Percentiles rank a stretch among this genome's conserved stretches.
Evolutionary conservation across 1,139 yeast species (phyloP).

Genomic region (Hansenula lynferdii): DNA sequence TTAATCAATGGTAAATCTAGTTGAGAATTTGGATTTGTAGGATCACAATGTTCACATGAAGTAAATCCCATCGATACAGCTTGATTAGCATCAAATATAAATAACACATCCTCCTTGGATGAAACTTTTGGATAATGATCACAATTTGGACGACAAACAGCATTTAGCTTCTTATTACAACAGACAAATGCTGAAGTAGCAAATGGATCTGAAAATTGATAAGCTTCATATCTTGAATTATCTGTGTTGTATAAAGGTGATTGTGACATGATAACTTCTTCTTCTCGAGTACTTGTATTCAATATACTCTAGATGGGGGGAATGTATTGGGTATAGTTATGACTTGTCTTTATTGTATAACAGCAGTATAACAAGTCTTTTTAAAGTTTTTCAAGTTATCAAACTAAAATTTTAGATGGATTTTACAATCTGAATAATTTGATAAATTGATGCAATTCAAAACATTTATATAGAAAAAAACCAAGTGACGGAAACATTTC

Average conservation of each 20-base stretch:
- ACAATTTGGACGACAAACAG: slow-evolving; percentile 67
- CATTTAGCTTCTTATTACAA: slow-evolving; percentile 37
- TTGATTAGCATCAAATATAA: slow-evolving; percentile 36
- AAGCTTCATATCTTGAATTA: slow-evolving; percentile 56
- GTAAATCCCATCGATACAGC: slow-evolving; percentile 42
- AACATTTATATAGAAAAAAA: not conserved
- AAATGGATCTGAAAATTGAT: slow-evolving; percentile 63
- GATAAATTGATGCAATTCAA: slow-evolving; percentile 1
- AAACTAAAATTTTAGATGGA: no score
- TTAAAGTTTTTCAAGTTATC: no score
- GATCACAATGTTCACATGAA: slow-evolving; percentile 54
- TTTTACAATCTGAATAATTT: no score
- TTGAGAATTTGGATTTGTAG: slow-evolving; percentile 22
- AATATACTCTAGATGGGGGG: no score
- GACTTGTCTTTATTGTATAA: no score
- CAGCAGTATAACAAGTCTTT: no score
- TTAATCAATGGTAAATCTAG: slow-evolving; percentile 50
- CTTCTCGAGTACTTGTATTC: no score
- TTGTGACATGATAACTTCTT: not conserved
- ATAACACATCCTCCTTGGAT: slow-evolving; percentile 41
- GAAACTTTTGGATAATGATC: slow-evolving; percentile 37
- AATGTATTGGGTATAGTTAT: no score
- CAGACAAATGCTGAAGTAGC: slow-evolving; percentile 55
- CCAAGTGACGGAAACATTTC: not conserved
- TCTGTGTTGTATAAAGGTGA: slow-evolving; percentile 34